These are phyloP conservation scores for Emergomyces orientalis DNA, from an alignment of 2,329 filamentous ascomycete genomes.

Conservation along the genomic window DNA sequence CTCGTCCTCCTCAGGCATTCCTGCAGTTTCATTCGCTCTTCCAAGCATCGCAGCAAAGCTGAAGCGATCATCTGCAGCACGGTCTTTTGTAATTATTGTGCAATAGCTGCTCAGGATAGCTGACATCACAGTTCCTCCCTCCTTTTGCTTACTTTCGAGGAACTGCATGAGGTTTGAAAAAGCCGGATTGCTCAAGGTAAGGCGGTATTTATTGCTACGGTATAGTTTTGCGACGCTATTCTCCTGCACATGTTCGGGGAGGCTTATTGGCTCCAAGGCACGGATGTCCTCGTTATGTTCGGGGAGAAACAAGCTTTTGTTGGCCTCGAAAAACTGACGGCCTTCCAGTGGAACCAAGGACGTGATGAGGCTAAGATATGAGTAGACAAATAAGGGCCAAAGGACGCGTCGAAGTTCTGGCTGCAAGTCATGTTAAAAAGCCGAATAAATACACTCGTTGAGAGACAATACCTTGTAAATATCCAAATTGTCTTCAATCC, in stretches of 20 bases:
- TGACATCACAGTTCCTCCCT: constrained; percentile 69
- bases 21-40: constrained; percentile 44
- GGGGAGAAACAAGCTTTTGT: constrained; percentile 61
- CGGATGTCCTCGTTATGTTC: constrained; percentile 74
- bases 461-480: constrained; percentile 65
- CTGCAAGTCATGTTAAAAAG: constrained; percentile 32
- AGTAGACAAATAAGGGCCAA: constrained; percentile 93
- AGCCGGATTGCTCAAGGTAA: constrained; percentile 79
- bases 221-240: constrained; percentile 75
- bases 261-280: constrained; percentile 60
- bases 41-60: constrained; percentile 53
- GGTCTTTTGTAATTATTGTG: constrained; percentile 51
- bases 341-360: constrained; percentile 64
- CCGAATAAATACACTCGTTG: background rate
- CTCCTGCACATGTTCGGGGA: constrained; percentile 68
- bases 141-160: constrained; percentile 73
- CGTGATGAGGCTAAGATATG: constrained; percentile 68
- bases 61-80: constrained; percentile 47
- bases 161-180: constrained; percentile 78
- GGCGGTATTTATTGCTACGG: constrained; percentile 73
- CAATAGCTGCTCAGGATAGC: constrained; percentile 58
- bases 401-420: constrained; percentile 79
- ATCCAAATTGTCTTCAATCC: constrained; percentile 86
- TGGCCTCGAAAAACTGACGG: constrained; percentile 60
- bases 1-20: constrained; percentile 57